These are phyloP conservation scores for Aureobasidium leucospermi DNA, from an alignment of 2,329 filamentous ascomycete genomes.

Conservation along the genomic window DNA sequence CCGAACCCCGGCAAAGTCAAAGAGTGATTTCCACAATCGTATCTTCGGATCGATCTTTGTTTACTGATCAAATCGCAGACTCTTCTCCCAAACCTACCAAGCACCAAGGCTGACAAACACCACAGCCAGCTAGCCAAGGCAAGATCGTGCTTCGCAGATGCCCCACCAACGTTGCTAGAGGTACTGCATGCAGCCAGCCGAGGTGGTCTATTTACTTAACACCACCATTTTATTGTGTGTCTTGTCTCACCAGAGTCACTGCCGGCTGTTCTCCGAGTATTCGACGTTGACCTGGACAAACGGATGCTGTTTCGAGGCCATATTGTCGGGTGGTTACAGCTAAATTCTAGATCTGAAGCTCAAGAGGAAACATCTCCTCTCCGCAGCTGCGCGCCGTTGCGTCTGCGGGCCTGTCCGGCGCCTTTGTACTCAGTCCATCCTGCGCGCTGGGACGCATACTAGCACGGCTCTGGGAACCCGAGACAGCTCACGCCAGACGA, in stretches of 20 bases:
- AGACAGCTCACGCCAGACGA: not conserved
- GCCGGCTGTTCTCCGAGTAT: not conserved
- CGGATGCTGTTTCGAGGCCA: not conserved
- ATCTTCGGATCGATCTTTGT: not conserved
- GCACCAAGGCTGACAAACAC: constrained; percentile 1
- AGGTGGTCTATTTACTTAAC: not conserved
- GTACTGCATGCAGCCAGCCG: constrained; percentile 5
- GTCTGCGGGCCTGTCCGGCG: constrained; percentile 4
- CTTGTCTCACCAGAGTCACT: not conserved
- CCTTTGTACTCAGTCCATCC: not conserved
- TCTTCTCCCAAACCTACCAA: not conserved
- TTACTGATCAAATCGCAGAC: not conserved
- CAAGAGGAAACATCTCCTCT: not conserved
- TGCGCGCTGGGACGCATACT: not conserved
- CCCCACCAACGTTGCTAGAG: constrained; percentile 6
- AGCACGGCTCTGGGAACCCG: not conserved
- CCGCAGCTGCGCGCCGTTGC: constrained; percentile 7
- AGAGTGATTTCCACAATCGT: not conserved
- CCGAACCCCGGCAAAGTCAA: not conserved
- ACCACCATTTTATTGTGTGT: too few relatives aligned
- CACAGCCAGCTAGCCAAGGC: not conserved
- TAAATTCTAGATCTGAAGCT: not conserved
- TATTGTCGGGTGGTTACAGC: not conserved
- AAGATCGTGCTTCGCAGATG: not conserved
- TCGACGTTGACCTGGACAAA: constrained; percentile 3